phyloP scores from a whole-genome alignment of 345 rosid species.

The Eucalyptus regnans region DNA sequence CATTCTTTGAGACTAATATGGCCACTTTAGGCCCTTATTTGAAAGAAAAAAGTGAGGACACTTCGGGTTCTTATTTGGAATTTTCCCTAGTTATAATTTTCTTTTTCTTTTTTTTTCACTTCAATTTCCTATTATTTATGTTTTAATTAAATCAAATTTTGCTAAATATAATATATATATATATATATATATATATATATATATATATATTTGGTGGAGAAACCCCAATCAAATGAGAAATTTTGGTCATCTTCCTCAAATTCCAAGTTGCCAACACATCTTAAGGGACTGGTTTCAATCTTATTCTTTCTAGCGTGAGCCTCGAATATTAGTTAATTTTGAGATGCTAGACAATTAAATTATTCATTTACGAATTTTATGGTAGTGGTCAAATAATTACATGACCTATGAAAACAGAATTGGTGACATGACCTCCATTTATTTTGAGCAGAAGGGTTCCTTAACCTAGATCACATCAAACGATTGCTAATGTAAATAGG shows the following conservation, averaged over 20 bases:
- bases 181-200: too few relatives aligned
- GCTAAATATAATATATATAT: not conserved
- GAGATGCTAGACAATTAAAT: not conserved
- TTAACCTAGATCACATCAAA: not conserved
- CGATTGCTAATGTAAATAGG: not conserved
- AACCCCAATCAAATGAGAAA: not conserved
- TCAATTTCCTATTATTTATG: not conserved
- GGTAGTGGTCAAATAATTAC: not conserved
- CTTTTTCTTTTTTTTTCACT: not conserved
- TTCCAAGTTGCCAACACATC: not conserved
- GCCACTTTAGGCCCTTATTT: too few relatives aligned
- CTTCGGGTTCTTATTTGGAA: rapidly evolving
- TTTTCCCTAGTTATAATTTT: too few relatives aligned
- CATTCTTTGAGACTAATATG: too few relatives aligned
- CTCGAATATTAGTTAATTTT: not conserved
- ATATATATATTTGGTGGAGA: not conserved
- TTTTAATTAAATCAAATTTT: not conserved
- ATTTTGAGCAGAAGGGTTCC: not conserved
- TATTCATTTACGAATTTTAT: not conserved
- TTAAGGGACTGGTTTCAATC: not conserved
- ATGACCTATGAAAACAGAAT: not conserved
- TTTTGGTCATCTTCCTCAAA: not conserved
- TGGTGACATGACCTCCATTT: not conserved
- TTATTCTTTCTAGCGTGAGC: not conserved
- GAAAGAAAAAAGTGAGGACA: rapidly evolving